Conservation (phyloP, 176 grass and related monocot genomes). For the Canna indica region DNA sequence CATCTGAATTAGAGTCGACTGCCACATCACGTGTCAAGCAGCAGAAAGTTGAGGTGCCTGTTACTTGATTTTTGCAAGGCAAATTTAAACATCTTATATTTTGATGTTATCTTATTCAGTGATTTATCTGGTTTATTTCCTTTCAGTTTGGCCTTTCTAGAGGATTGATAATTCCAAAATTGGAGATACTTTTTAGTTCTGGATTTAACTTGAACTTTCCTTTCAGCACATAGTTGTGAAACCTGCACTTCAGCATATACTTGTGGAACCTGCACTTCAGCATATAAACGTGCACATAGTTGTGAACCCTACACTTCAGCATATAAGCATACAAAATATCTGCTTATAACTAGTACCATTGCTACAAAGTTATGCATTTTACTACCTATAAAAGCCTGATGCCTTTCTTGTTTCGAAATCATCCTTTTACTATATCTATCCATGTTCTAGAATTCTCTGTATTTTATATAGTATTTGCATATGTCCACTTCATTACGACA, state of each 20-base stretch:
- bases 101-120: not conserved
- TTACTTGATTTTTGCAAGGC: constrained; percentile 2
- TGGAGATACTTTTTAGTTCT: not conserved
- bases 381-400: not conserved
- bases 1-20: constrained; percentile 75
- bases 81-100: not conserved
- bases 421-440: too few relatives aligned
- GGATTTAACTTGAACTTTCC: not conserved
- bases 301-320: too few relatives aligned
- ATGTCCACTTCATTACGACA: too few relatives aligned
- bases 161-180: not conserved
- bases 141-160: not conserved
- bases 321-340: too few relatives aligned
- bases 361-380: not conserved
- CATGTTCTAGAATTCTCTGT: too few relatives aligned
- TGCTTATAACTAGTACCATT: too few relatives aligned
- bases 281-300: too few relatives aligned
- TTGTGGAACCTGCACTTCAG: not conserved
- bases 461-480: too few relatives aligned
- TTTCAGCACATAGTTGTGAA: not conserved
- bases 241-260: not conserved
- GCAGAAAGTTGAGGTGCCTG: constrained; percentile 80
- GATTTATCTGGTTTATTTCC: not conserved
- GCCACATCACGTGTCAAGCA: constrained; percentile 61
- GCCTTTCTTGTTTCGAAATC: not conserved